A percentile compares a stretch with the other conserved stretches of the same genome.
phyloP scores from a whole-genome alignment of 306 rosid genomes.

The Trichosanthes cucumerina region DNA sequence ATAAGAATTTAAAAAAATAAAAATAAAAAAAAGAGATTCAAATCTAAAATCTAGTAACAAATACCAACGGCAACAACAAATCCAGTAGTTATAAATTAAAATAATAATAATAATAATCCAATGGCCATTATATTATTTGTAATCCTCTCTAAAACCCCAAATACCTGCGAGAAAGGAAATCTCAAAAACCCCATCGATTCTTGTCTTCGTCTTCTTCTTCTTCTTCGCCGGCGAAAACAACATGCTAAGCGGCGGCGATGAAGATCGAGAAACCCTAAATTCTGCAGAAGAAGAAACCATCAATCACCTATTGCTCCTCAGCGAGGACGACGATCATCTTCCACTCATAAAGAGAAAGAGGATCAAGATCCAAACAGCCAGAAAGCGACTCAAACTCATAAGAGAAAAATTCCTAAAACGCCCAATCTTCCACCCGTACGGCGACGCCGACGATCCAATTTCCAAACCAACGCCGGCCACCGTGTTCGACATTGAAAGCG shows the following conservation, averaged over 20 bases:
- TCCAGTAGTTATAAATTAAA: too few species aligned
- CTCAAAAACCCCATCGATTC: background rate
- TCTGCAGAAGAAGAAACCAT: background rate
- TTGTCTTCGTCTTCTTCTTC: background rate
- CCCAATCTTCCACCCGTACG: background rate
- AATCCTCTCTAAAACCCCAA: background rate
- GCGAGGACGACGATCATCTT: background rate
- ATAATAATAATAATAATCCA: too few species aligned
- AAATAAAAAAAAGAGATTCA: too few species aligned
- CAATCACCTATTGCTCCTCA: background rate
- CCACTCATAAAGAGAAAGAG: background rate
- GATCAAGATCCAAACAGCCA: background rate
- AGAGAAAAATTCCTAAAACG: background rate
- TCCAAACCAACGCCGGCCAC: background rate
- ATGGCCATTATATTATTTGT: too few species aligned
- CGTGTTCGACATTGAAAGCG: background rate
- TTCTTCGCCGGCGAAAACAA: background rate
- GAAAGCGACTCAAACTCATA: background rate
- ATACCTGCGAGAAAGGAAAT: background rate
- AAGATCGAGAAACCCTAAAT: background rate
- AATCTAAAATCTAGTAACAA: too few species aligned
- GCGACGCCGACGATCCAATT: background rate
- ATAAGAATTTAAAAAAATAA: too few species aligned
- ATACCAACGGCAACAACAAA: too few species aligned
- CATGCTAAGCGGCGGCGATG: background rate